A percentile compares a stretch with the other conserved stretches of the same genome.
phyloP scores from a whole-genome alignment of 371 early-diverging fungal genomes.

The Lichtheimia ramosa region DNA sequence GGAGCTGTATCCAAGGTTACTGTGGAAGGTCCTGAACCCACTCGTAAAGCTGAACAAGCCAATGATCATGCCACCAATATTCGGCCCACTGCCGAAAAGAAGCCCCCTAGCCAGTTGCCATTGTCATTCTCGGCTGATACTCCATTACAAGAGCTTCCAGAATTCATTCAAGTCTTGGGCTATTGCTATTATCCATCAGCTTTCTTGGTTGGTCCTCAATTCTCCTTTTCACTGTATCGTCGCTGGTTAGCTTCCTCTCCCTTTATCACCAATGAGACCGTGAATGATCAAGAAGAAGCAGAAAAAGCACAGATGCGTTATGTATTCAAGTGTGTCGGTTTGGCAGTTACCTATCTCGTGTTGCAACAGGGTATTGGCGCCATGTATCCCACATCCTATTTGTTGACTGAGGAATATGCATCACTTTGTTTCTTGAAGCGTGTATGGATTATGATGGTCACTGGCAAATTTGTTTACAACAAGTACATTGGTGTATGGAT shows the following conservation, averaged over 20 bases:
- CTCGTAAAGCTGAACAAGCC: slow-evolving; percentile 9
- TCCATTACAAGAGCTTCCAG: slow-evolving; percentile 45
- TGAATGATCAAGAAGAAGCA: slow-evolving; percentile 36
- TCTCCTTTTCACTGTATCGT: slow-evolving; percentile 66
- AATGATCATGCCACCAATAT: slow-evolving; percentile 10
- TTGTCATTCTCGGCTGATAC: slow-evolving; percentile 40
- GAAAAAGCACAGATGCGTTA: slow-evolving; percentile 42
- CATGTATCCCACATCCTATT: slow-evolving; percentile 45
- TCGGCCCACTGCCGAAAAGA: slow-evolving; percentile 10
- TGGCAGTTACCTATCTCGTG: slow-evolving; percentile 54
- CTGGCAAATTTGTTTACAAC: slow-evolving; percentile 60
- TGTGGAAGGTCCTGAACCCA: slow-evolving; percentile 18
- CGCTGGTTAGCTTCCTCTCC: slow-evolving; percentile 50
- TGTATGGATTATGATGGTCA: slow-evolving; percentile 43
- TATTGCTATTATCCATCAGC: slow-evolving; percentile 66
- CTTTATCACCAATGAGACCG: slow-evolving; percentile 18
- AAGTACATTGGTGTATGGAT: slow-evolving; percentile 77
- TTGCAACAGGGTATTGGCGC: slow-evolving; percentile 52
- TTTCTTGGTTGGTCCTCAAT: slow-evolving; percentile 76
- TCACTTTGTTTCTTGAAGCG: slow-evolving; percentile 38
- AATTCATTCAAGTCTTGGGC: slow-evolving; percentile 49
- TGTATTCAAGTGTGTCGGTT: slow-evolving; percentile 43
- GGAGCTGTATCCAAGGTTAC: slow-evolving; percentile 22
- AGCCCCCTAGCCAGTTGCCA: slow-evolving; percentile 20
- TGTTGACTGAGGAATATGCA: slow-evolving; percentile 54